Percentiles rank a stretch among this genome's conserved stretches.
phyloP scores from a whole-genome alignment of 768 basidiomycete species.

The Mycena vulgaris region DNA sequence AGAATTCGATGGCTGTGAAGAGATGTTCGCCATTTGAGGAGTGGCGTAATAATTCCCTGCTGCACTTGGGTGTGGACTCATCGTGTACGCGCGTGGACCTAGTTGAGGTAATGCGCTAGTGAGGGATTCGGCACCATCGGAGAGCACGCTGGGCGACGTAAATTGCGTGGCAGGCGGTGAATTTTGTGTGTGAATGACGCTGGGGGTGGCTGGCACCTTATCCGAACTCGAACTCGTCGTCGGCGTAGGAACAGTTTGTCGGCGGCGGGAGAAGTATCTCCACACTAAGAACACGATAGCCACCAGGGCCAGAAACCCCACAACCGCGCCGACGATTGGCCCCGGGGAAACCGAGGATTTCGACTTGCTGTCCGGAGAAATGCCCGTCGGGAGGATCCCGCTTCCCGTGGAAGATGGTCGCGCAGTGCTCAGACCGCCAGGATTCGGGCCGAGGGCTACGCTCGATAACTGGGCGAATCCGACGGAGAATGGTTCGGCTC shows the following conservation, averaged over 20 bases:
- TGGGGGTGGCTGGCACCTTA: no score
- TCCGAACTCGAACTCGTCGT: no score
- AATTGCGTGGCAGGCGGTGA: no score
- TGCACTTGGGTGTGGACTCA: no score
- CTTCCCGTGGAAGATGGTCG: no score
- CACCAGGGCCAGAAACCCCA: neutral
- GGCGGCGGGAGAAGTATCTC: neutral
- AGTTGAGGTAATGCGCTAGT: neutral
- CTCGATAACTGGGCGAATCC: slow-evolving; percentile 12
- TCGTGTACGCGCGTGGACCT: no score
- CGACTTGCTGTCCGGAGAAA: no score
- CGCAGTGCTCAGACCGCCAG: no score
- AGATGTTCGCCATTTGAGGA: neutral
- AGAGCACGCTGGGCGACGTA: neutral
- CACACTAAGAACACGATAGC: neutral
- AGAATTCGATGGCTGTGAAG: neutral
- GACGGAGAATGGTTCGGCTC: neutral
- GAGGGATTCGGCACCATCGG: neutral
- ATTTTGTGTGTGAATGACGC: no score
- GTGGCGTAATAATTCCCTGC: no score
- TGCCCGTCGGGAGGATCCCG: no score
- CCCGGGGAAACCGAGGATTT: neutral
- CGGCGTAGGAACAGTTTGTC: neutral
- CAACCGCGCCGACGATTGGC: neutral
- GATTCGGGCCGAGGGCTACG: neutral